Evolutionary conservation across 371 early-diverging fungal genomes (phyloP).

Genomic region (Antonospora locustae): DNA sequence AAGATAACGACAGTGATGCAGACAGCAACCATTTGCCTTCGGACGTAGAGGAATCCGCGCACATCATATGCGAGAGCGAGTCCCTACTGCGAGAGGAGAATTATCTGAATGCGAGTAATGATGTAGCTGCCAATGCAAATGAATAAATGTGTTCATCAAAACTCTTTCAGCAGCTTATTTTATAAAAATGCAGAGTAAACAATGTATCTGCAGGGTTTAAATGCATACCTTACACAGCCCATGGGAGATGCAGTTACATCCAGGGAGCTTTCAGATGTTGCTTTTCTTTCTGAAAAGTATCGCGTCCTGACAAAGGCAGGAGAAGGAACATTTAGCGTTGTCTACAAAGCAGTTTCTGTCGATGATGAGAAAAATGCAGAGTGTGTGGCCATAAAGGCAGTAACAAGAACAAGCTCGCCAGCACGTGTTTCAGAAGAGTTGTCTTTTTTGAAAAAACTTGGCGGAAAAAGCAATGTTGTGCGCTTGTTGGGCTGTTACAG

Average conservation of each 20-base stretch:
- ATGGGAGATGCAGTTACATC: not conserved
- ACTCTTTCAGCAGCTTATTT: no score
- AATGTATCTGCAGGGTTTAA: no score
- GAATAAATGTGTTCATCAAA: no score
- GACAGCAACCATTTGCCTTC: no score
- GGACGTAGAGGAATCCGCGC: no score
- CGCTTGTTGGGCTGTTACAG: conserved; percentile 67
- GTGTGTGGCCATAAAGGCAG: conserved; percentile 78
- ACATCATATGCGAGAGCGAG: no score
- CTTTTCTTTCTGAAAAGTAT: conserved; percentile 23
- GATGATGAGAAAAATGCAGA: conserved; percentile 21
- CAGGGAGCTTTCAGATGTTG: conserved; percentile 2
- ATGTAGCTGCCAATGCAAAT: no score
- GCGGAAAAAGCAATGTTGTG: conserved; percentile 57
- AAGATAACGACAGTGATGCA: no score
- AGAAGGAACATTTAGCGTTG: conserved; percentile 74
- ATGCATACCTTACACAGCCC: no score
- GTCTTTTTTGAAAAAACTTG: conserved; percentile 61
- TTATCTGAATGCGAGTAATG: no score
- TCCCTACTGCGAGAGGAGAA: no score
- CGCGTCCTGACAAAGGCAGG: conserved; percentile 43
- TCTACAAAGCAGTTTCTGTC: conserved; percentile 77
- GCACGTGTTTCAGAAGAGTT: conserved; percentile 73
- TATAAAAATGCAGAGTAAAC: no score
- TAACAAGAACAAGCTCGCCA: conserved; percentile 71